Conservation (phyloP, 2,329 filamentous ascomycete species). For the Fonsecaea pugnacius region DNA sequence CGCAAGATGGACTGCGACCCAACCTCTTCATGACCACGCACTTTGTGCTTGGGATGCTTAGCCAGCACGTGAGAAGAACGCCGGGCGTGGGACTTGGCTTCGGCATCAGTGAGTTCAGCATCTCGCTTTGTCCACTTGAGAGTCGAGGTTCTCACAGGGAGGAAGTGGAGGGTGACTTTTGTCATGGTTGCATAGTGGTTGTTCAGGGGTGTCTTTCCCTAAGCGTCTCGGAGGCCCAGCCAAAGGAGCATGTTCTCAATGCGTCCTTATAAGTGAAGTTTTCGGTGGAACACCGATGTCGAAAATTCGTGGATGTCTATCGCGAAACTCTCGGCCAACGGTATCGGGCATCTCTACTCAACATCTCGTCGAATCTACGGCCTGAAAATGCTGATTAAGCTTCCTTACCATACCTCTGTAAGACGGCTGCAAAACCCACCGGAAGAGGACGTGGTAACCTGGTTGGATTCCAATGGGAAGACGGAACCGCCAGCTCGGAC, state of each 20-base stretch:
- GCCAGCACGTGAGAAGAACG: background rate
- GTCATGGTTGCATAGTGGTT: background rate
- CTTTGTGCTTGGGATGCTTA: background rate
- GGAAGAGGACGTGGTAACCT: background rate
- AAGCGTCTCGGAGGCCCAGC: background rate
- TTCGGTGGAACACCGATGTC: background rate
- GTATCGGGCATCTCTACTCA: background rate
- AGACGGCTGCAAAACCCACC: too few relatives aligned
- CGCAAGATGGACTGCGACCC: slow-evolving; percentile 1
- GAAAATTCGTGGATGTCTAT: background rate
- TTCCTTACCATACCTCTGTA: too few relatives aligned
- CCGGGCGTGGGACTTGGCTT: slow-evolving; percentile 5
- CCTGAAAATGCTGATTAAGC: background rate
- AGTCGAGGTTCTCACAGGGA: background rate
- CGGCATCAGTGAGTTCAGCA: background rate
- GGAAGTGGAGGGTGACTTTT: background rate
- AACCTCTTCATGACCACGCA: background rate
- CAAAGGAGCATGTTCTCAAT: too few relatives aligned
- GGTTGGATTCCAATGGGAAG: background rate
- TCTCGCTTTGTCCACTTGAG: slow-evolving; percentile 1
- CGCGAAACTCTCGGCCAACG: background rate
- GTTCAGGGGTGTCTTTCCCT: background rate
- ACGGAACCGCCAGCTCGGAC: background rate
- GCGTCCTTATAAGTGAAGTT: too few relatives aligned
- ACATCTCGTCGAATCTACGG: background rate